A percentile compares a stretch with the other conserved stretches of the same genome.
Evolutionary conservation across 2,329 filamentous ascomycete species (phyloP).

Genomic region (Neophaeococcomyces aloes): DNA sequence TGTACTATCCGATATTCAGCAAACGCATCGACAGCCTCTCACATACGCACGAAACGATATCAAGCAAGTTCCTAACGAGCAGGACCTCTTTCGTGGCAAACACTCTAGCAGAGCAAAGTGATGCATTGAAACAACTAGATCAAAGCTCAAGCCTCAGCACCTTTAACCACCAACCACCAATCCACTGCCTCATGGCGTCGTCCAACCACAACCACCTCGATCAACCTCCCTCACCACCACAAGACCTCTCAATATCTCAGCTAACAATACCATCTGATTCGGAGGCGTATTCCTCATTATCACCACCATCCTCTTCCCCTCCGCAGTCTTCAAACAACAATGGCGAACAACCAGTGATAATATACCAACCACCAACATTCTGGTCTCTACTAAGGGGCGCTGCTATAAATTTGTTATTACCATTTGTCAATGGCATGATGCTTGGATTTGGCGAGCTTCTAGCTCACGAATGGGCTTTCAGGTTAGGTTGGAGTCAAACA

Average conservation of each 20-base stretch:
- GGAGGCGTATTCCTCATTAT: slow-evolving; percentile 36
- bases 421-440: slow-evolving; percentile 98
- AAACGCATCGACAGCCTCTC: no score
- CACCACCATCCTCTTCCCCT: slow-evolving; percentile 27
- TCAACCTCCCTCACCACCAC: slow-evolving; percentile 19
- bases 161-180: neutral
- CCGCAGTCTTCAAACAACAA: slow-evolving; percentile 28
- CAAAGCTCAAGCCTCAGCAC: neutral
- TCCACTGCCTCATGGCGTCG: neutral
- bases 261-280: slow-evolving; percentile 38
- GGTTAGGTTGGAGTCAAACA: slow-evolving; percentile 85
- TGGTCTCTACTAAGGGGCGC: slow-evolving; percentile 79
- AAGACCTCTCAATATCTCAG: slow-evolving; percentile 21
- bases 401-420: slow-evolving; percentile 88
- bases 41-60: no score
- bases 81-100: no score
- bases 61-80: no score
- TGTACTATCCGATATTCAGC: neutral
- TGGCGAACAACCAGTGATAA: slow-evolving; percentile 52
- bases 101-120: neutral
- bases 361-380: slow-evolving; percentile 80
- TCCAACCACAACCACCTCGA: slow-evolving; percentile 8
- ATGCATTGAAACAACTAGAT: slow-evolving; percentile 2
- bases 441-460: slow-evolving; percentile 93
- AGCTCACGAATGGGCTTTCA: slow-evolving; percentile 87